These are phyloP conservation scores for Globisporangium radiosum DNA, from an alignment of 352 stramenopile species.

Conservation along the genomic window DNA sequence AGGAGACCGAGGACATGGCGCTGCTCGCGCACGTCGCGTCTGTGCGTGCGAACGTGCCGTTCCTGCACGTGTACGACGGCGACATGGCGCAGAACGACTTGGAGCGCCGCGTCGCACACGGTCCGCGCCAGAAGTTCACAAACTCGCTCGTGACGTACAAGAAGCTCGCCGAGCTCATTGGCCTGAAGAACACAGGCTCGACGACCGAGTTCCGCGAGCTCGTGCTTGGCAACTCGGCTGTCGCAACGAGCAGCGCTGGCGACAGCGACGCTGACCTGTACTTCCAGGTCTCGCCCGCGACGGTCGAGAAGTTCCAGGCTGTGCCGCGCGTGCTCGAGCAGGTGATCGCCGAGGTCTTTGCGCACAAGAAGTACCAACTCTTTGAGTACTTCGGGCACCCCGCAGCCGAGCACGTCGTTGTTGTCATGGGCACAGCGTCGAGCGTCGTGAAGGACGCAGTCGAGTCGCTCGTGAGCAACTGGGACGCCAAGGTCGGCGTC, in stretches of 20 bases:
- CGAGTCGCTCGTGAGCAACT: constrained; percentile 79
- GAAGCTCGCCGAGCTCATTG: constrained; percentile 59
- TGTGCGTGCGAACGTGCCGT: constrained; percentile 85
- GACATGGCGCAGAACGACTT: constrained; percentile 87
- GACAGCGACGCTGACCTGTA: constrained; percentile 84
- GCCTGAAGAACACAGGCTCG: constrained; percentile 35
- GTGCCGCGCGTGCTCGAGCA: constrained; percentile 63
- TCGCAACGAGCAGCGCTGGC: constrained; percentile 26
- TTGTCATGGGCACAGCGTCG: constrained; percentile 89
- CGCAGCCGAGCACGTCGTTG: constrained; percentile 79
- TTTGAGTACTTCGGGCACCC: constrained; percentile 90
- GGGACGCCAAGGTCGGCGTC: constrained; percentile 78
- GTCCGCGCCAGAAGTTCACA: constrained; percentile 45
- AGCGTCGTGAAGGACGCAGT: constrained; percentile 86
- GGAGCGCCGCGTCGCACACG: constrained; percentile 31
- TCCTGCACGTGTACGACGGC: constrained; percentile 92
- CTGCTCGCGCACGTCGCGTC: constrained; percentile 87
- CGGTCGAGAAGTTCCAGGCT: constrained; percentile 76
- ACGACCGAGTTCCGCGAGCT: constrained; percentile 55
- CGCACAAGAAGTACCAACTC: constrained; percentile 80
- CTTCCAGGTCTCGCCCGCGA: constrained; percentile 87
- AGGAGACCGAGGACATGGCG: constrained; percentile 90
- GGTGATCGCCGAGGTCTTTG: constrained; percentile 75
- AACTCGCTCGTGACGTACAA: constrained; percentile 66
- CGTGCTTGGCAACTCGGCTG: constrained; percentile 44